These are phyloP conservation scores for Acacia pycnantha DNA, from an alignment of 331 rosid genomes.

Conservation along the genomic window DNA sequence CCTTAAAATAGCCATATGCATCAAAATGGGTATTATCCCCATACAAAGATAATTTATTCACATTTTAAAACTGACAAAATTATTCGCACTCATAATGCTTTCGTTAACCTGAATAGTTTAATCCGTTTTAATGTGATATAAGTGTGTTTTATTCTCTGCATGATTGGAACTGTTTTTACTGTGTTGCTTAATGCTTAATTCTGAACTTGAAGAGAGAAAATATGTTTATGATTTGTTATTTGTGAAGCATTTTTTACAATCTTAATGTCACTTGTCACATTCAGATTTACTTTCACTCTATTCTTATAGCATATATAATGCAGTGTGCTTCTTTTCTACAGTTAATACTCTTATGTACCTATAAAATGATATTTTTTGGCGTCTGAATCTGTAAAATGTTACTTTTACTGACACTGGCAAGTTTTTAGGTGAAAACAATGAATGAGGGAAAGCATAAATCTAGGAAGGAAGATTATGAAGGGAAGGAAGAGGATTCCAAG, in stretches of 20 bases:
- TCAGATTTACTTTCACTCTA: neutral
- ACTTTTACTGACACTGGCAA: neutral
- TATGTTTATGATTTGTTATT: no score
- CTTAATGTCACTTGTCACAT: neutral
- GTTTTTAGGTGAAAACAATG: constrained; percentile 34
- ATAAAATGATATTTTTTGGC: neutral
- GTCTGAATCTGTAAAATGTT: neutral
- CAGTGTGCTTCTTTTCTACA: neutral
- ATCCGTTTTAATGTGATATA: neutral
- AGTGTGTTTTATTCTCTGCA: neutral
- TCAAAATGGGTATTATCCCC: neutral
- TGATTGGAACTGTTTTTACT: neutral
- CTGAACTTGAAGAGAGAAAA: neutral
- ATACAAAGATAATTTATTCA: no score
- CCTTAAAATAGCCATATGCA: neutral
- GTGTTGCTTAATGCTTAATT: neutral
- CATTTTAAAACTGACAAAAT: neutral
- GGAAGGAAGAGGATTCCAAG: constrained; percentile 57
- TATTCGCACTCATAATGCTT: neutral
- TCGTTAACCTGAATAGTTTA: neutral
- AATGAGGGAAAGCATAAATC: constrained; percentile 62
- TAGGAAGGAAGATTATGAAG: constrained; percentile 49
- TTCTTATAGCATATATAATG: neutral
- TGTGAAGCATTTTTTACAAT: neutral
- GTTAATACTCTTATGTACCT: neutral